Conservation (phyloP, 2,329 filamentous ascomycete genomes). For the Colletotrichum tropicale region DNA sequence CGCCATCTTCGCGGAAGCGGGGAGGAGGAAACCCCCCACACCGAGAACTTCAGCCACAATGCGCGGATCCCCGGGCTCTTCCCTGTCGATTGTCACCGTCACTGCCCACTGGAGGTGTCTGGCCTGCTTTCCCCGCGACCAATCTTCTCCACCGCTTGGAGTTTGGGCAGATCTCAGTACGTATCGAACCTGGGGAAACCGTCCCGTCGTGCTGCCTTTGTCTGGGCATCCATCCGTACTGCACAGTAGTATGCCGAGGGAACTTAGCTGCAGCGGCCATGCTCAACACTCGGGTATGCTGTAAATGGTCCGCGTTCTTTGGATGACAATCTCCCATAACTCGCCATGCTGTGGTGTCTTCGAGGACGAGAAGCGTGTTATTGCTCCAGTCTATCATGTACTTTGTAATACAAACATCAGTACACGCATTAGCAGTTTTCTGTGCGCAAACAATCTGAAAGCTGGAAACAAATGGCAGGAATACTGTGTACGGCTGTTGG, state of each 20-base stretch:
- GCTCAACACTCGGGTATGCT: not conserved
- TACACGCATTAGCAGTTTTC: not conserved
- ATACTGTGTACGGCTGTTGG: not conserved
- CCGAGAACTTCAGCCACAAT: not conserved
- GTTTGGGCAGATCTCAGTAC: not conserved
- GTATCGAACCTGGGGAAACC: not conserved
- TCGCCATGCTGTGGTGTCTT: not conserved
- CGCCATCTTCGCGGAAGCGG: conserved; percentile 1
- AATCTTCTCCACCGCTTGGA: not conserved
- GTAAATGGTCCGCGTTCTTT: not conserved
- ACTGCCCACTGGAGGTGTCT: not conserved
- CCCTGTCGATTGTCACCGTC: not conserved
- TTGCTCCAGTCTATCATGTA: not conserved
- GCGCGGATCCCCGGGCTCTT: not conserved
- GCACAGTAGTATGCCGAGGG: not conserved
- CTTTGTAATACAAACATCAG: not conserved
- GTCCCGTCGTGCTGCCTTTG: not conserved
- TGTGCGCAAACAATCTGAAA: not conserved
- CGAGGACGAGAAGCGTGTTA: not conserved
- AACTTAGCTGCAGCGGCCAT: not conserved
- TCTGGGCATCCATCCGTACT: not conserved
- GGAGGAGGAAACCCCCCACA: conserved; percentile 13
- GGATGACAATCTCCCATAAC: not conserved
- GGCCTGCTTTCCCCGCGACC: not conserved
- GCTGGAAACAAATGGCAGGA: not conserved